phyloP scores from a whole-genome alignment of 176 grass and related monocot genomes.

The Avena atlantica region DNA sequence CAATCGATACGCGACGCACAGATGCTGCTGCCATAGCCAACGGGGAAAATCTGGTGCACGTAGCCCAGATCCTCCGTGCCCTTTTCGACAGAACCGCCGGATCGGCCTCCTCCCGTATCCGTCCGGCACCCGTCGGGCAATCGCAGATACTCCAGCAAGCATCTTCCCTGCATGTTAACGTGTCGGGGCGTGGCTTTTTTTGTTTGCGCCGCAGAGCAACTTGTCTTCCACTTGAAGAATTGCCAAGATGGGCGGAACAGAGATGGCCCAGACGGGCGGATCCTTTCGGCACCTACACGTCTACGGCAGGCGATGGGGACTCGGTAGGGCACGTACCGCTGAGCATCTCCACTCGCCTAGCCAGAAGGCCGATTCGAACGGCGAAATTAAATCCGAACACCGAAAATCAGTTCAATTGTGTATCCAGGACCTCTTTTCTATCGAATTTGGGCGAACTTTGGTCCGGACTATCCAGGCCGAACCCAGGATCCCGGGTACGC shows the following conservation, averaged over 20 bases:
- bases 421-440: too few relatives aligned
- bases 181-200: not conserved
- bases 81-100: not conserved
- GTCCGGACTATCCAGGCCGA: too few relatives aligned
- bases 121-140: not conserved
- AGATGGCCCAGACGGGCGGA: not conserved
- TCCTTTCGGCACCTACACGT: not conserved
- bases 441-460: too few relatives aligned
- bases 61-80: not conserved
- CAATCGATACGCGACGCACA: not conserved
- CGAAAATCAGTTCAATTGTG: too few relatives aligned
- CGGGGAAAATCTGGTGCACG: not conserved
- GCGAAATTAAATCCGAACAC: too few relatives aligned
- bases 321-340: too few relatives aligned
- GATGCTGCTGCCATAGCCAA: not conserved
- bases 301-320: too few relatives aligned
- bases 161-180: not conserved
- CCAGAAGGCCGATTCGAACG: too few relatives aligned
- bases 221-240: slow-evolving; percentile 16
- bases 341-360: too few relatives aligned
- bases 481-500: too few relatives aligned
- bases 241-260: not conserved
- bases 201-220: not conserved
- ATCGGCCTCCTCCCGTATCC: not conserved
- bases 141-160: not conserved